phyloP scores from a whole-genome alignment of 306 rosid genomes.

The Dicorynia guianensis region DNA sequence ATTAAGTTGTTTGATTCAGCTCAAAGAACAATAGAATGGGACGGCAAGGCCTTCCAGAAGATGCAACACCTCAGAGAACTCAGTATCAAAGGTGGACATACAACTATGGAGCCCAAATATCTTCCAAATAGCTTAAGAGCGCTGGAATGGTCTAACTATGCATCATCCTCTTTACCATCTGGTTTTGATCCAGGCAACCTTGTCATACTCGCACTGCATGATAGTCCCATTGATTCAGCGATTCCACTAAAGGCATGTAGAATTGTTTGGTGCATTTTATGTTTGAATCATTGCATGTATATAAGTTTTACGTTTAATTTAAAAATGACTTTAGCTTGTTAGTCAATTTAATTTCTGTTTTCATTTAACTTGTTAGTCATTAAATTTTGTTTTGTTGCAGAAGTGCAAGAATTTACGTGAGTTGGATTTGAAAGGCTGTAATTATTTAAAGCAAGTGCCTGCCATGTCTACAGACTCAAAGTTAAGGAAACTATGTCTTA shows the following conservation, averaged over 20 bases:
- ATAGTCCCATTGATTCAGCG: neutral
- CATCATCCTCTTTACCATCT: neutral
- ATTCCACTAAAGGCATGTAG: neutral
- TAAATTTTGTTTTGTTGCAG: neutral
- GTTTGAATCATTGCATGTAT: neutral
- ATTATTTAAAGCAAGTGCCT: neutral
- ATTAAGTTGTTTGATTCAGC: neutral
- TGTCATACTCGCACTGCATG: neutral
- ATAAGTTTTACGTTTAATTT: neutral
- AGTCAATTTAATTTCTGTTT: too few species aligned
- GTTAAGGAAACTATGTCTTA: neutral
- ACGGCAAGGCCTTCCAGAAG: neutral
- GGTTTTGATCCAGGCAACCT: neutral
- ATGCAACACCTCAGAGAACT: constrained; percentile 2
- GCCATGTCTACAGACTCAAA: neutral
- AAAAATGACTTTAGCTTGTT: neutral
- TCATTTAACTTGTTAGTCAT: too few species aligned
- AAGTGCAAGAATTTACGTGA: neutral
- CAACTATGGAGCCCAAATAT: neutral
- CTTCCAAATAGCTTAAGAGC: constrained; percentile 14
- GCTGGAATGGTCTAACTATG: neutral
- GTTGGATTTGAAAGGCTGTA: neutral
- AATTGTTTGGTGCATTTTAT: neutral
- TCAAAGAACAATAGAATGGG: neutral
- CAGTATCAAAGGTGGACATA: neutral